A percentile compares a stretch with the other conserved stretches of the same genome.
phyloP scores from a whole-genome alignment of 2,329 filamentous ascomycete species.

The Aspergillus luchuensis region DNA sequence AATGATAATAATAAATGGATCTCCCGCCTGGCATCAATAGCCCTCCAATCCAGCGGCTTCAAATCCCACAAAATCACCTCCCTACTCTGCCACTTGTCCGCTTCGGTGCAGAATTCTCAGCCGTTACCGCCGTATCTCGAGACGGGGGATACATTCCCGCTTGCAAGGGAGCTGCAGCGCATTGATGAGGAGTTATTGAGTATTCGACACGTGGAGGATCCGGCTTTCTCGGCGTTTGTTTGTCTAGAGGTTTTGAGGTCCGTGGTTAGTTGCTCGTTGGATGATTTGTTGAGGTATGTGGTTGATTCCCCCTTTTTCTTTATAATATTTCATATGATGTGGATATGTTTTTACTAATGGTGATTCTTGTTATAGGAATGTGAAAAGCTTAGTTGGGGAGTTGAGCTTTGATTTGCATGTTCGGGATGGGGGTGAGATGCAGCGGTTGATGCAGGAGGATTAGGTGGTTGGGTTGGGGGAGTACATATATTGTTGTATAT shows the following conservation, averaged over 20 bases:
- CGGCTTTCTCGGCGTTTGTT: constrained; percentile 72
- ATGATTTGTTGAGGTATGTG: constrained; percentile 32
- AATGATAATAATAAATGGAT: constrained; percentile 56
- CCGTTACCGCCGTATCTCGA: constrained; percentile 69
- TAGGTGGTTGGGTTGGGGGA: neutral
- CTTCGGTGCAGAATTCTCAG: constrained; percentile 63
- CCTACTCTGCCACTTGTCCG: constrained; percentile 69
- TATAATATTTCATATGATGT: constrained; percentile 21
- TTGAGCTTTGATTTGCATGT: constrained; percentile 32
- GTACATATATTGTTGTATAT: no score
- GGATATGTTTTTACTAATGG: constrained; percentile 17
- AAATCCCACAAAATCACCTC: constrained; percentile 51
- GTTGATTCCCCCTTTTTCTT: neutral
- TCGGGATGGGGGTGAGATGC: constrained; percentile 10
- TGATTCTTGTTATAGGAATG: constrained; percentile 18
- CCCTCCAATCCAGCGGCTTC: constrained; percentile 57
- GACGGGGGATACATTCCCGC: constrained; percentile 61
- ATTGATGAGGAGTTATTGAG: constrained; percentile 62
- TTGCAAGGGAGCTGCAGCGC: constrained; percentile 58
- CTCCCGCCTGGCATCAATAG: constrained; percentile 57
- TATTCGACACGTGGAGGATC: constrained; percentile 65
- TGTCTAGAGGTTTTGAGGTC: constrained; percentile 62
- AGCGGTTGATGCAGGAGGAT: constrained; percentile 13
- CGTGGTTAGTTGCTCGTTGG: constrained; percentile 33
- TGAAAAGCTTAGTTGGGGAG: constrained; percentile 35